Evolutionary conservation across 768 basidiomycete species (phyloP), one percentile per base, ranked within the genome.

Genomic region (Hypholoma sublateritium): DNA sequence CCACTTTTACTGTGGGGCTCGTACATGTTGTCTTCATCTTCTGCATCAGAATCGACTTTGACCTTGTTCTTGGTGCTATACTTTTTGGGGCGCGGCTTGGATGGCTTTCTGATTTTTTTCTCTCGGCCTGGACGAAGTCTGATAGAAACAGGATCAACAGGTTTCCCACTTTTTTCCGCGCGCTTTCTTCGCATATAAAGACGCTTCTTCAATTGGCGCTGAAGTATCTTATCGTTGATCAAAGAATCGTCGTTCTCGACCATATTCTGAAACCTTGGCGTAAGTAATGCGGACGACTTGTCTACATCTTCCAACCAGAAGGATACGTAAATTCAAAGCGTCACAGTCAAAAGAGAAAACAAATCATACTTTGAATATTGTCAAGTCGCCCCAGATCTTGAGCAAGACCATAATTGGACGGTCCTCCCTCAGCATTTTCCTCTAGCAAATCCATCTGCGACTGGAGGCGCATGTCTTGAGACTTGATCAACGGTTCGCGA

Each of bases 111-210:
- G 42, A 55, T 57, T 58, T 59, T 68, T 17, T 6, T 56, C 50
- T 66, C 71, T 48, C 76, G 68, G 14, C 80, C 79, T 53, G 65
- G 76, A 61, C 65, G 62, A 52, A 80, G 65, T 59, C 71, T 76
- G n/a, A 57, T 60, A 0, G 67, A 34, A 14, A 62, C 65, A n/a
- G 68, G 59, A 50, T 70, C 6, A 69, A 69, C 8, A 57, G 65
- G 12, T 60, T 67, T 39, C 76, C 87, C 25, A 65, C 64, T 48
- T 32, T 74, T 69, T 25, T 74, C 69, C 3, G 89, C 88, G 42
- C 89, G 80, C 66, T 82, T 85, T 25, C 82, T 80, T 5, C 89
- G 83, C 89, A 91, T 91, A 60, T 88, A 81, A 5, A 91, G 72
- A 37, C 88, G 77, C 56, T 89, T 89, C 56, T 72, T 71, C 21